phyloP scores from a whole-genome alignment of 345 rosid genomes.

The Brassica napus region Da-Ae NC_063440.1:7329501-7330000 shows the following conservation, averaged over 20 bases:
- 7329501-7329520: slow-evolving; percentile 66
- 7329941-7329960: slow-evolving; percentile 90
- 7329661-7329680: slow-evolving; percentile 93
- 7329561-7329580: background rate
- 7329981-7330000: slow-evolving; percentile 62
- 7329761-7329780: slow-evolving; percentile 93
- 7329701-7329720: slow-evolving; percentile 93
- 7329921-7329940: slow-evolving; percentile 62
- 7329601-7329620: slow-evolving; percentile 6
- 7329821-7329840: slow-evolving; percentile 12
- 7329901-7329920: slow-evolving; percentile 75
- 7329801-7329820: slow-evolving; percentile 2
- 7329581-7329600: background rate
- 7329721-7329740: slow-evolving; percentile 89
- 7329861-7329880: slow-evolving; percentile 46
- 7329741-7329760: slow-evolving; percentile 76
- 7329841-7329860: background rate
- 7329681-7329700: slow-evolving; percentile 95
- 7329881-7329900: slow-evolving; percentile 99
- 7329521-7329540: slow-evolving; percentile 94
- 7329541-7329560: background rate
- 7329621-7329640: slow-evolving; percentile 89
- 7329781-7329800: slow-evolving; percentile 55
- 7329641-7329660: slow-evolving; percentile 94
- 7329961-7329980: slow-evolving; percentile 78